Base-by-base conservation (phyloP, 352 stramenopile genomes). In the Hyaloperonospora brassicae region DNA sequence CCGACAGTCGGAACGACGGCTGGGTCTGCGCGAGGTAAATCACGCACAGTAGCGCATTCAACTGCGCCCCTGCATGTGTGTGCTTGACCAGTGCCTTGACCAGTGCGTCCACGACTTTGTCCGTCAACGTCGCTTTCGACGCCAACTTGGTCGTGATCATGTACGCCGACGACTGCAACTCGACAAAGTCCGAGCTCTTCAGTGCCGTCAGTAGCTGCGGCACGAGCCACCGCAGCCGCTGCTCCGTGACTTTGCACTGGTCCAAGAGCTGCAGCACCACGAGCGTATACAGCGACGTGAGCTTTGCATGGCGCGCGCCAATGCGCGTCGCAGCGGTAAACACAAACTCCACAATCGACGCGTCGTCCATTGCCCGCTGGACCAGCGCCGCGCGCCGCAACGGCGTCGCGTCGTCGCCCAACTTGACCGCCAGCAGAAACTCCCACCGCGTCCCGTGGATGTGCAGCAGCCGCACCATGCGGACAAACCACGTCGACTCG, bases 121-220 rank as follows among this genome's bases (percentile, higher is more conserved):
- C 65, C 9, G 75, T 81, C 25, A 94, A 53, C 24, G 76, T 82
- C 30, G 80, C 77, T 64, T 92, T 91, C 34, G 84, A 86, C 47
- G 80, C 69, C 22, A 94, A 55, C 61, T 94, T 94, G 7, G 81
- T 92, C 40, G 87, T 57, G 47, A 93, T 66, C 81, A 94, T 94
- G 60, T 89, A 94, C 34, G 78, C 79, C 10, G 82, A 76, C 0
- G 78, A 76, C 66, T 94, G 84, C 46, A 91, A 68, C 55, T 94
- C 84, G 5, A 82, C 79, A 46, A 86, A 84, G 1, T 40, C 56
- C 12, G 66, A 69, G 59, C 68, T 78, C 56, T 90, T 89, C 36
- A 92, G 74, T 52, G 82, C 73, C 7, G 62, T 53, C 1, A 94
- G 61, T 14, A 93, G 52, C 50, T 94, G 78, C 30, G 84, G 84